Evolutionary conservation across 1,139 yeast species (phyloP), one percentile per base, ranked within the genome.

Genomic region (Trichomonascaceae sp.): DNA sequence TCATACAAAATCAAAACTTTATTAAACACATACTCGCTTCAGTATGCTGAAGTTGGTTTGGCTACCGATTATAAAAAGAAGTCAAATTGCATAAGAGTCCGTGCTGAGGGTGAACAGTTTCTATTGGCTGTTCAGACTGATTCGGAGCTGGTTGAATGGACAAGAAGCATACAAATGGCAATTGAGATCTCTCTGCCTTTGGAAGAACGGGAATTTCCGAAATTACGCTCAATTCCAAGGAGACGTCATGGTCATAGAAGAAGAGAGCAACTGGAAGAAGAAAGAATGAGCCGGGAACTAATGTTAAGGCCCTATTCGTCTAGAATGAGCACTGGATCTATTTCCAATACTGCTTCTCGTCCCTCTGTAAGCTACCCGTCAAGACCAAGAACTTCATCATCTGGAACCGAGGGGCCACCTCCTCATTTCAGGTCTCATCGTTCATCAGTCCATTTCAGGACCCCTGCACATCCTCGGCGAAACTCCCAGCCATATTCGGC

Each of bases 51-150:
- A 60, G 68, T 84, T 20, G 95, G 95, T 0, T 71, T 84, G 19
- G 93, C 93, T 0, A 69, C 77, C 5, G 95, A 86, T 66, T 86
- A 86, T 68, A 76, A 73, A 55, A 86, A 86, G 66, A 75, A 76
- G 51, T 73, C 77, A 17, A 75, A 80, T 65, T 84, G 81, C 1
- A 68, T 86, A 48, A 71, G 95, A 47, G 63, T 86, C 18, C 76
- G 93, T 27, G 75, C 81, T 13, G 93, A 86, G 67, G 79, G 80
- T 49, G 87, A 84, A 66, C 95, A 86, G 67, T 73, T 84, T 52
- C 67, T 86, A 53, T 60, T 86, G 9, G 77, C 77, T 50, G 83
- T 84, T 60, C 66, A 73, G 1, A 70, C 72, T 36, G 75, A 79
- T 8, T 76, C 76, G 58, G 82, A 79, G 32, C 75, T 84, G 67